Base-by-base conservation (phyloP, 2,329 filamentous ascomycete genomes). In the Alternaria gaisen region DNA sequence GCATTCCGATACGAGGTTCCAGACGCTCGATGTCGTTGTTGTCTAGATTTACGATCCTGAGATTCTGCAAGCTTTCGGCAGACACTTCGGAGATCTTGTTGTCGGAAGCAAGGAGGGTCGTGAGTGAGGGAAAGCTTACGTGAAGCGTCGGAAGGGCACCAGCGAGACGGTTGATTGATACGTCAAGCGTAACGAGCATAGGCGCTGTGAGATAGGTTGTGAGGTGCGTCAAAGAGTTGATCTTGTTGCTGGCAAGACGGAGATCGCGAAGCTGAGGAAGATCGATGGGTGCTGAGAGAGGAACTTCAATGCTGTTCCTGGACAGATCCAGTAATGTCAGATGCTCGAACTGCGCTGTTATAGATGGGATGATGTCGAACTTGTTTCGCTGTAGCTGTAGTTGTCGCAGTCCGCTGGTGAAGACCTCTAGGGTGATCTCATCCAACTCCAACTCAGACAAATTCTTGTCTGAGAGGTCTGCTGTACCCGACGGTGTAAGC, bases 21-120 rank as follows among this genome's bases (percentile, higher is more conserved):
- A 98, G 81, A 47, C 88, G 87, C n/a, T 87, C 86, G 64, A 98
- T 92, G 52, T 94, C 90, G 73, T 98, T 98, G 77, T 93, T 94
- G 66, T 88, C 88, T 9, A 93, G 87, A 75, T 97, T 92, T 3
- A 96, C 87, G 5, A 91, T 86, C 65, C 88, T 87, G 58, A 97
- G 77, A 0, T 94, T 94, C 52, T 85, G 84, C 38, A 97, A 87
- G 10, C 88, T 83, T 10, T 93, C 90, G 0, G 92, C 89, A 1
- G 90, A 86, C 16, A 97, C 84, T 14, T 90, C 89, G 6, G 85
- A 83, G 51, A 97, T 85, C 65, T 89, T 88, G 75, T 98, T 98
- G 78, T 96, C 93, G 4, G 89, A 87, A 1, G 88, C 90, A 18
- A 94, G 81, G 10, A 98, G 82, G 0, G 91, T 87, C 1, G 84